Evolutionary conservation across 1,139 yeast species (phyloP).

Genomic region (Meyerozyma carpophila): DNA sequence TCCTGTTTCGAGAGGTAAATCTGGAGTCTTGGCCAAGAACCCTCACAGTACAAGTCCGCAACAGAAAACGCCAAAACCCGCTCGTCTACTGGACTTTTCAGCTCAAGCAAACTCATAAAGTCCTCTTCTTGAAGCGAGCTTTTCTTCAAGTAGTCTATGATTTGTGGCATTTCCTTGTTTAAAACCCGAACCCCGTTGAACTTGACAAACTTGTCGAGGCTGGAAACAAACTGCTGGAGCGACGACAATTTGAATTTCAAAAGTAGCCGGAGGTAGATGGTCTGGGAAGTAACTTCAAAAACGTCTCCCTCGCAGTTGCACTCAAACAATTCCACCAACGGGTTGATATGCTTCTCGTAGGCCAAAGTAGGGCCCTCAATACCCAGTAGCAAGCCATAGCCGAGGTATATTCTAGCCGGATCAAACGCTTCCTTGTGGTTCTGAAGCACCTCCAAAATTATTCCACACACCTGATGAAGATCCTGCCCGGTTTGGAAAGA

Average conservation of each 20-base stretch:
- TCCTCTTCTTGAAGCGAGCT: slow-evolving; percentile 2
- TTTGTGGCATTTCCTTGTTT: slow-evolving; percentile 24
- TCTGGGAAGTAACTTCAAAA: slow-evolving; percentile 45
- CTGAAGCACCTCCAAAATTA: slow-evolving; percentile 43
- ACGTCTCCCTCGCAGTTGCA: slow-evolving; percentile 56
- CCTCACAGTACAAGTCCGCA: not conserved
- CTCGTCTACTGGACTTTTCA: slow-evolving; percentile 1
- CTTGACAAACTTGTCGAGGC: slow-evolving; percentile 36
- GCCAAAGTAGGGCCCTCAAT: slow-evolving; percentile 18
- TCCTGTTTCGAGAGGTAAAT: not conserved
- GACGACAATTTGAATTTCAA: slow-evolving; percentile 20
- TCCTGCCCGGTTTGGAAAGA: slow-evolving; percentile 28
- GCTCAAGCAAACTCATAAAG: not conserved
- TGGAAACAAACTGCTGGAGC: slow-evolving; percentile 20
- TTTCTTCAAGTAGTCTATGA: slow-evolving; percentile 15
- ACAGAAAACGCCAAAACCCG: not conserved
- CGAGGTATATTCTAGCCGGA: slow-evolving; percentile 62
- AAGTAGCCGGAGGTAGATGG: slow-evolving; percentile 43
- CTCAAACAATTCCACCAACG: slow-evolving; percentile 44
- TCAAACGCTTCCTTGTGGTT: slow-evolving; percentile 54
- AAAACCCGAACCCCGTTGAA: slow-evolving; percentile 34
- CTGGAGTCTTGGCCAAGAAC: not conserved
- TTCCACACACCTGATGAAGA: slow-evolving; percentile 10
- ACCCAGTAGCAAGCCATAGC: slow-evolving; percentile 44
- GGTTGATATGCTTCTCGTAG: not conserved